phyloP scores from a whole-genome alignment of 495 filamentous ascomycete species.

The Glutinoglossum americanum region DNA sequence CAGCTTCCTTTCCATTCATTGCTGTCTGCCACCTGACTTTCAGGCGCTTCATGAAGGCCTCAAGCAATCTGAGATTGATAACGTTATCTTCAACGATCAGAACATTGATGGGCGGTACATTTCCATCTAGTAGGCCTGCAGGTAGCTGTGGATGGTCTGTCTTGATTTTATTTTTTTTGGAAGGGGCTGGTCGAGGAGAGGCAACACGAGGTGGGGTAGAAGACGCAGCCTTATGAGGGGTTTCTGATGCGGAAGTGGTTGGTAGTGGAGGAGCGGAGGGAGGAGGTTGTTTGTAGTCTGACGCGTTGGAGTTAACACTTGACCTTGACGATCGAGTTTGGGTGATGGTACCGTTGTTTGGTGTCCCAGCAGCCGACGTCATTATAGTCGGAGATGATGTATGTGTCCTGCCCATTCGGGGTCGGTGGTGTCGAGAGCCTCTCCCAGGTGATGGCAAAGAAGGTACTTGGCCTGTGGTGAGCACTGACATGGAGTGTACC shows the following conservation, averaged over 20 bases:
- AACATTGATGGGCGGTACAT: slow-evolving; percentile 91
- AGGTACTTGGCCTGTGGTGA: slow-evolving; percentile 61
- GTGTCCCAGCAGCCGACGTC: slow-evolving; percentile 14
- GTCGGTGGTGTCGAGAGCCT: slow-evolving; percentile 27
- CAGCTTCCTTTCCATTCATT: slow-evolving; percentile 81
- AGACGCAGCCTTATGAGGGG: slow-evolving; percentile 24
- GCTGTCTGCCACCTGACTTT: slow-evolving; percentile 97
- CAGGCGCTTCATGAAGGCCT: slow-evolving; percentile 88
- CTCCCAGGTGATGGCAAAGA: slow-evolving; percentile 62
- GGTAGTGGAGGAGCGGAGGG: slow-evolving; percentile 32
- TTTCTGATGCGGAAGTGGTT: slow-evolving; percentile 30
- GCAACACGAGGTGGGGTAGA: slow-evolving; percentile 33
- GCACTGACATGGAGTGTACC: slow-evolving; percentile 47
- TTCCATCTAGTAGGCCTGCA: slow-evolving; percentile 52
- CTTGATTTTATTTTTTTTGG: slow-evolving; percentile 31
- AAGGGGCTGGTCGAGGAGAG: slow-evolving; percentile 28
- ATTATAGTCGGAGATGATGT: slow-evolving; percentile 62
- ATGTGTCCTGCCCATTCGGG: slow-evolving; percentile 42
- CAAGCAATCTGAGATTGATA: slow-evolving; percentile 81
- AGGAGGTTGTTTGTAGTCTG: slow-evolving; percentile 14
- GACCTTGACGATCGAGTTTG: slow-evolving; percentile 16
- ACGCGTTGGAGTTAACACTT: slow-evolving; percentile 30
- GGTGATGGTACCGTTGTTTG: slow-evolving; percentile 17
- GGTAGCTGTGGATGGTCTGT: slow-evolving; percentile 28
- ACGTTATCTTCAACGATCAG: slow-evolving; percentile 97